Percentiles rank a stretch among this genome's conserved stretches.
These are phyloP conservation scores for Fomitiporia mediterranea DNA, from an alignment of 1,284 basidiomycete genomes.

Conservation along the genomic window DNA sequence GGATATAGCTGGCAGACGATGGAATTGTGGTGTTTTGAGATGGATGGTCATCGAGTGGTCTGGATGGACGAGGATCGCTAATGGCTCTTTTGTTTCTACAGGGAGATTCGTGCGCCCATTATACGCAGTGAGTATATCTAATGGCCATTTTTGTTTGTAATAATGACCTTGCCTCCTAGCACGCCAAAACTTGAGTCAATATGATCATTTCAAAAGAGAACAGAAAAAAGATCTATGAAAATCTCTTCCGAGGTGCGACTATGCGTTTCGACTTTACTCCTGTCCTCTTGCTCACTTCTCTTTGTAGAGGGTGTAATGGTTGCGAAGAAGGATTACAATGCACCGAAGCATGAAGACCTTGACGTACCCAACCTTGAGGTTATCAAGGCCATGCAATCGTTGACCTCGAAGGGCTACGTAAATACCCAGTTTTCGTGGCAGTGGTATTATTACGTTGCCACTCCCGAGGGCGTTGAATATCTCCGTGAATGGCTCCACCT, in stretches of 20 bases:
- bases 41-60: slow-evolving; percentile 1
- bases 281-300: background rate
- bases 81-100: slow-evolving; percentile 1
- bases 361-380: slow-evolving; percentile 97
- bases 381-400: slow-evolving; percentile 98
- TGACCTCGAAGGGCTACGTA: slow-evolving; percentile 93
- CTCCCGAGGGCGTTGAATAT: slow-evolving; percentile 92
- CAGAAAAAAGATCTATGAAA: slow-evolving; percentile 88
- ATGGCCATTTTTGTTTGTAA: background rate
- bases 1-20: background rate
- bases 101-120: slow-evolving; percentile 8
- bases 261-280: background rate
- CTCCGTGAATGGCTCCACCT: slow-evolving; percentile 94
- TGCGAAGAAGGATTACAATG: slow-evolving; percentile 99
- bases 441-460: slow-evolving; percentile 93
- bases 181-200: slow-evolving; percentile 43
- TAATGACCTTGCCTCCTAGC: slow-evolving; percentile 27
- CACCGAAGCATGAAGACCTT: slow-evolving; percentile 95
- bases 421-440: slow-evolving; percentile 99
- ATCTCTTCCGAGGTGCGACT: slow-evolving; percentile 95
- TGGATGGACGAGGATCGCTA: slow-evolving; percentile 7
- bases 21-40: background rate
- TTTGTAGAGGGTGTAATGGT: slow-evolving; percentile 91
- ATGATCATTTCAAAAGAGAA: slow-evolving; percentile 88
- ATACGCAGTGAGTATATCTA: slow-evolving; percentile 10